A percentile compares a stretch with the other conserved stretches of the same genome.
These are phyloP conservation scores for Mycena galopus DNA, from an alignment of 768 basidiomycete genomes.

Conservation along the genomic window DNA sequence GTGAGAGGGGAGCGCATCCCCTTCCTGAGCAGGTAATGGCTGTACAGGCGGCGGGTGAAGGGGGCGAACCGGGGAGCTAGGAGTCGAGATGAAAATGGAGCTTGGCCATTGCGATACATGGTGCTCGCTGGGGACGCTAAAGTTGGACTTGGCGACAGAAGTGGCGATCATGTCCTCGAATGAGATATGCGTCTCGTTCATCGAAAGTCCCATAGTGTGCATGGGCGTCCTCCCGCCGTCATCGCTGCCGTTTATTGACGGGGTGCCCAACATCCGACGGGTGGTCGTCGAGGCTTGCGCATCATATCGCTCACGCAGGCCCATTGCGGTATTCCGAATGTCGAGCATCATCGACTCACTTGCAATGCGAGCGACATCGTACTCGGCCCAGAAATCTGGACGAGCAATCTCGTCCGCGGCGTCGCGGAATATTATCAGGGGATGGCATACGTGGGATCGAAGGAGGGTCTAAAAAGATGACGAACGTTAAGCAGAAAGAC, in stretches of 20 bases:
- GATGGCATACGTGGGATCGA: conserved; percentile 80
- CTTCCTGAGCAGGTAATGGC: neutral
- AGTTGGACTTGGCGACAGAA: conserved; percentile 78
- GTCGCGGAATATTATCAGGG: conserved; percentile 76
- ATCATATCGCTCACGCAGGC: conserved; percentile 50
- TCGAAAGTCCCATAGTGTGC: conserved; percentile 43
- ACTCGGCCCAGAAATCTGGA: conserved; percentile 76
- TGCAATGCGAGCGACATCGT: conserved; percentile 70
- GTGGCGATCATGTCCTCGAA: conserved; percentile 83
- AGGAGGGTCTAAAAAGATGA: conserved; percentile 69
- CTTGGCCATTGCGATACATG: conserved; percentile 67
- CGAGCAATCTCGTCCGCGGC: conserved; percentile 72
- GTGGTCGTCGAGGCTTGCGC: neutral
- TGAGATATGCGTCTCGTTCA: conserved; percentile 62
- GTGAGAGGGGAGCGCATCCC: conserved; percentile 55
- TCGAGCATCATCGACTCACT: conserved; percentile 81
- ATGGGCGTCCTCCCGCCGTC: conserved; percentile 37
- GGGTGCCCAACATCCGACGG: neutral
- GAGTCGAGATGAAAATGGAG: conserved; percentile 53
- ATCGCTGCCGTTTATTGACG: conserved; percentile 21
- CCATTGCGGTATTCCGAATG: conserved; percentile 67
- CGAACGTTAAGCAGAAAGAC: conserved; percentile 14
- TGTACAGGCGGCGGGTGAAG: conserved; percentile 20
- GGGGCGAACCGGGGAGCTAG: conserved; percentile 42
- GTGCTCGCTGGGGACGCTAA: conserved; percentile 71